phyloP scores from a whole-genome alignment of 108 stramenopile species.

The Fistulifera solaris region DNA sequence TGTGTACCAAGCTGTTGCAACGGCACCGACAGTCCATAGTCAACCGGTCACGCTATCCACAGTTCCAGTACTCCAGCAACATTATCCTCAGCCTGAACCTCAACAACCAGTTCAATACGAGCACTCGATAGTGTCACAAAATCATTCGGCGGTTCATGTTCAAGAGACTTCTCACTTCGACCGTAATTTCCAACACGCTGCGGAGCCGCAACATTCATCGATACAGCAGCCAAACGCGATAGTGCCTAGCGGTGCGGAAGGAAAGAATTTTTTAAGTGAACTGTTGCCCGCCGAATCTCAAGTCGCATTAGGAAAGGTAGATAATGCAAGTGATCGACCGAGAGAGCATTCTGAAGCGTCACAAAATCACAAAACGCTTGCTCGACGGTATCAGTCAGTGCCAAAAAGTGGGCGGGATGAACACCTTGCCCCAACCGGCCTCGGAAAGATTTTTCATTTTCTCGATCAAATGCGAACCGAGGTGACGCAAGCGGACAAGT shows the following conservation, averaged over 20 bases:
- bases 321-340: neutral
- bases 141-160: neutral
- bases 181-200: neutral
- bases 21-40: neutral
- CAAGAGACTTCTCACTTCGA: neutral
- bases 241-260: too few relatives aligned
- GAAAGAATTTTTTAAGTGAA: too few relatives aligned
- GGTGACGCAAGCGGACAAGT: conserved; percentile 61
- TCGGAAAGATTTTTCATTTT: conserved; percentile 71
- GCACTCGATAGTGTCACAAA: neutral
- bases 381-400: too few relatives aligned
- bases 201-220: neutral
- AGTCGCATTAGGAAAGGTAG: neutral
- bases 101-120: conserved; percentile 3
- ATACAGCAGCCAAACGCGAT: neutral
- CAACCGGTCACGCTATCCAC: too few relatives aligned
- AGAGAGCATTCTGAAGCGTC: conserved; percentile 6
- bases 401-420: too few relatives aligned
- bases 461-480: conserved; percentile 69
- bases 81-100: neutral
- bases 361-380: conserved; percentile 1
- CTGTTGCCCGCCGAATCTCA: too few relatives aligned
- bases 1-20: neutral
- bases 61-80: neutral
- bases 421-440: conserved; percentile 15